A percentile compares a stretch with the other conserved stretches of the same genome.
These are phyloP conservation scores for Epichloe hybrida DNA, from an alignment of 2,329 filamentous ascomycete species.

Conservation along the genomic window DNA sequence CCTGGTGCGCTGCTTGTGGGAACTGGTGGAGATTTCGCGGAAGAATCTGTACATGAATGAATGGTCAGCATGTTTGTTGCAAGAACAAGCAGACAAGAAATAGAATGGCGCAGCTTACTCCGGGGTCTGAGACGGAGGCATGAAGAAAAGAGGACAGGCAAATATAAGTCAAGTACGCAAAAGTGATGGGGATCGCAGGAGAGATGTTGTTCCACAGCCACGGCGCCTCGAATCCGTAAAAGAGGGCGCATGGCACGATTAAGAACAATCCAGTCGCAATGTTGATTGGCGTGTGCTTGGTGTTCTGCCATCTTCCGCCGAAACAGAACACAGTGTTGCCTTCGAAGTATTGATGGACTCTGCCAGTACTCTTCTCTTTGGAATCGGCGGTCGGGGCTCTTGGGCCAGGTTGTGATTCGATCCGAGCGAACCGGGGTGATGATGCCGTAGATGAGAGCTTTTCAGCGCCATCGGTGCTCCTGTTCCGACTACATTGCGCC, in stretches of 20 bases:
- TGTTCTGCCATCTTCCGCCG: slow-evolving; percentile 77
- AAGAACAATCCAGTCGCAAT: slow-evolving; percentile 71
- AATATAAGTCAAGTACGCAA: slow-evolving; percentile 82
- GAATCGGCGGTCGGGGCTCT: slow-evolving; percentile 9
- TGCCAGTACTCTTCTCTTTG: slow-evolving; percentile 30
- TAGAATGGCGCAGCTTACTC: slow-evolving; percentile 44
- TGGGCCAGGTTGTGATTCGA: slow-evolving; percentile 22
- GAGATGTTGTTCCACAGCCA: slow-evolving; percentile 81
- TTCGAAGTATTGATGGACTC: slow-evolving; percentile 83
- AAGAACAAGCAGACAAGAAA: too few species aligned
- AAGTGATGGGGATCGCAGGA: slow-evolving; percentile 76
- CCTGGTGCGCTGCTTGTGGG: slow-evolving; percentile 58
- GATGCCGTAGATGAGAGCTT: slow-evolving; percentile 73
- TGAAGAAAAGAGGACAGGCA: slow-evolving; percentile 90
- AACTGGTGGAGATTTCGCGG: slow-evolving; percentile 86
- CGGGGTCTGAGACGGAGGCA: slow-evolving; percentile 83
- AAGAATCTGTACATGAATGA: slow-evolving; percentile 50
- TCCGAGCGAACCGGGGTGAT: slow-evolving; percentile 49
- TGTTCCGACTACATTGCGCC: slow-evolving; percentile 32
- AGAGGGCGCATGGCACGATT: slow-evolving; percentile 65
- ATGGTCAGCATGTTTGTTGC: not conserved
- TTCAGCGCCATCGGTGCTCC: slow-evolving; percentile 56
- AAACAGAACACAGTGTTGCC: slow-evolving; percentile 87
- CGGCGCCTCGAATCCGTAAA: slow-evolving; percentile 72
- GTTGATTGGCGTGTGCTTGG: slow-evolving; percentile 76